Conservation (phyloP, 1,139 yeast species). For the Magnusiomyces magnusii region DNA sequence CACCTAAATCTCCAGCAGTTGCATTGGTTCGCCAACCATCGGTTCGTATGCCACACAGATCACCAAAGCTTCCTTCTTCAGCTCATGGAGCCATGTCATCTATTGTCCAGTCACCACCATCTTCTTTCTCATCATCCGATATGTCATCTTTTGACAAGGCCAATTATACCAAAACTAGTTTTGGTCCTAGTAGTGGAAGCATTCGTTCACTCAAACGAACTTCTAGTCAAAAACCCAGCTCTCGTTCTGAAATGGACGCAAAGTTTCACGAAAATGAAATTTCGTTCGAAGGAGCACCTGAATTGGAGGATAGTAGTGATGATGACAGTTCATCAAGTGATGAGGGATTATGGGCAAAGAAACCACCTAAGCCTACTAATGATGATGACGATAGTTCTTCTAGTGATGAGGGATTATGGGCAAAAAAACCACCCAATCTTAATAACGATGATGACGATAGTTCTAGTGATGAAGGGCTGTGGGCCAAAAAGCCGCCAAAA, state of each 20-base stretch:
- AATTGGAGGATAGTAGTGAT: slow-evolving; percentile 40
- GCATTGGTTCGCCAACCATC: slow-evolving; percentile 4
- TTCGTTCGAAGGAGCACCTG: slow-evolving; percentile 68
- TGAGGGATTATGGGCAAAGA: slow-evolving; percentile 59
- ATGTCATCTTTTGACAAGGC: not conserved
- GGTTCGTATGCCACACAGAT: not conserved
- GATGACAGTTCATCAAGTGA: slow-evolving; percentile 35
- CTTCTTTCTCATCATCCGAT: not conserved
- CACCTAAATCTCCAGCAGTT: slow-evolving; percentile 7
- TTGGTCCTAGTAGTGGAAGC: not conserved
- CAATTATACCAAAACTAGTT: not conserved
- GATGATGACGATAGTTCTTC: slow-evolving; percentile 23
- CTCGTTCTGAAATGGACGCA: slow-evolving; percentile 6
- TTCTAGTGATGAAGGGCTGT: slow-evolving; percentile 46
- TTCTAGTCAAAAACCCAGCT: not conserved
- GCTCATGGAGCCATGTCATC: not conserved
- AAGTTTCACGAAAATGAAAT: slow-evolving; percentile 48
- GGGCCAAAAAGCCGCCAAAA: slow-evolving; percentile 46
- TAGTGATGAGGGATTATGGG: slow-evolving; percentile 54
- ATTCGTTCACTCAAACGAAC: not conserved
- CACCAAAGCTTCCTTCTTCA: slow-evolving; percentile 11
- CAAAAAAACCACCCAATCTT: slow-evolving; percentile 38
- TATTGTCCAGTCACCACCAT: not conserved
- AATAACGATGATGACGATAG: slow-evolving; percentile 36
- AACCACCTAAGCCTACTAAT: slow-evolving; percentile 25